Base-by-base conservation (phyloP, 495 filamentous ascomycete genomes). In the Ramalina peruviana region DNA sequence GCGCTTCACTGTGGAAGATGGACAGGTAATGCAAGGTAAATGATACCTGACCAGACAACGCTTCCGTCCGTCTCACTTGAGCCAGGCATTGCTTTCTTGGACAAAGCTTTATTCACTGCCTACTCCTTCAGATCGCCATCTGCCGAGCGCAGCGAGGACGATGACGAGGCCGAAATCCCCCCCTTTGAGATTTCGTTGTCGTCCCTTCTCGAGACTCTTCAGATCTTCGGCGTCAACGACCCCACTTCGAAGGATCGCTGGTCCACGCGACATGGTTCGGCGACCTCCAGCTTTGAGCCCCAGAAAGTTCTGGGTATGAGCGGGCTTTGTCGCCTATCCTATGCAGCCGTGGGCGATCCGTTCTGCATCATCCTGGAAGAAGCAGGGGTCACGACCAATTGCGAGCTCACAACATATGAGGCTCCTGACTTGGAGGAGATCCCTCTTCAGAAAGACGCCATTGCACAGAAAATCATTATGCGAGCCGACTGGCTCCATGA, bases 381-480 rank as follows among this genome's bases (percentile, higher is more conserved):
- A 66, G 67, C 79, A 0, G 83, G 81, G n/a, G 79, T 94, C 38
- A 87, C 82, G 23, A 97, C 92, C 5, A 92, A 82, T 20, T 96
- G 90, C 72, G 82, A 92, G 47, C 72, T 98, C 30, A 82, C 79
- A n/a, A 95, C 92, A 6, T 98, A 94, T 61, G 79, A 88, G 44
- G 75, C 87, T 25, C 74, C 78, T 49, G 61, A 62, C 30, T 64
- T 72, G 51, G 61, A 75, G 17, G 85, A 92, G 46, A 94, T 97
- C 33, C 90, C 89, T 9, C 80, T 95, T 30, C 78, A 85, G 58
- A 77, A 85, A 36, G 78, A 89, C 38, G 73, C 79, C 36, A 72
- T 95, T 5, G 74, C 80, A 36, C 84, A 92, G 69, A 98, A 98
- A 57, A 86, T 95, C 48, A 97, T 98, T 64, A 95, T 93, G 81